Evolutionary conservation across 768 basidiomycete genomes (phyloP), one percentile per base, ranked within the genome.

Genomic region (Hypholoma fasciculare): DNA sequence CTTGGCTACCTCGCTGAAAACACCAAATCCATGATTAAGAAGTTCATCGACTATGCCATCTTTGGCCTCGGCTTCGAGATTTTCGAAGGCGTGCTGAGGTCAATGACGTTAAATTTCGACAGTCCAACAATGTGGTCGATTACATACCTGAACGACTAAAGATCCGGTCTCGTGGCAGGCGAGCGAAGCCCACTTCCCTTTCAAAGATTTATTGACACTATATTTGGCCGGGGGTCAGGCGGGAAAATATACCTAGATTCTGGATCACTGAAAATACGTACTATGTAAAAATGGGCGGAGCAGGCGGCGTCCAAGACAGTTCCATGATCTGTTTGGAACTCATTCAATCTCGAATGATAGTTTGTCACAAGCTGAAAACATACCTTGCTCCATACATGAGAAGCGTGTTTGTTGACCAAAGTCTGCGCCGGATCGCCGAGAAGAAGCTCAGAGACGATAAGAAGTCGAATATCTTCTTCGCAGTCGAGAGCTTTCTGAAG

Each of bases 381-480:
- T 61, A 90, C 90, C 81, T 94, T 94, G 74, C 90, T 92, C 92
- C 92, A 94, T 34, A 94, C 92, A 69, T 94, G 92, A 49, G 90
- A 92, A 1, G 92, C 91, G 69, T 94, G 92, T 70, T 94, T 94
- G 71, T 94, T 94, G 7, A 94, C 88, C 27, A 94, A 78, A 5
- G 92, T 94, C 68, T 90, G 83, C 1, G 90, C 90, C 7, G 92
- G 92, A 67, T 94, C 92, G 2, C 90, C 89, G 19, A 88, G 80
- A 44, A 94, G 82, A 42, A 94, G 81, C 69, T 94, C 92, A 2
- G 89, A 89, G 19, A 94, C 92, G 57, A 94, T 92, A 57, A 92
- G 71, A 36, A 93, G 73, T 37, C 91, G 81, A 43, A 93, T 86
- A 56, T 94, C 92, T 71, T 94, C 92, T 63, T 94, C 92, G 66